Evolutionary conservation across 2,329 filamentous ascomycete species (phyloP).

Genomic region (Fusarium staphyleae): DNA sequence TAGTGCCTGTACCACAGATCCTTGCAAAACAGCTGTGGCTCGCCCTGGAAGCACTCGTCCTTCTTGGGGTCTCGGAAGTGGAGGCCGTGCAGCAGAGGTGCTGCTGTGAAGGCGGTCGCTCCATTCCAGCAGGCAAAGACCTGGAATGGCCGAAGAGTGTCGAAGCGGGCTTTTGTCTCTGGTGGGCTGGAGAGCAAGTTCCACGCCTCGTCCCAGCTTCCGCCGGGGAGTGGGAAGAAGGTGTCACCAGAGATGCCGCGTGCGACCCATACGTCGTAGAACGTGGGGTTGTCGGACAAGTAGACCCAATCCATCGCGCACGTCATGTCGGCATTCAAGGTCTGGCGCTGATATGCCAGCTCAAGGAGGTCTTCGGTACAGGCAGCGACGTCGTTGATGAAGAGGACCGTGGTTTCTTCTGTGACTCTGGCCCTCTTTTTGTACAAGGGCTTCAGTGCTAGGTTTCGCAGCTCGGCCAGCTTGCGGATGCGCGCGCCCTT

Average conservation of each 20-base stretch:
- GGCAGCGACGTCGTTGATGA: constrained; percentile 61
- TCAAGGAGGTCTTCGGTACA: constrained; percentile 66
- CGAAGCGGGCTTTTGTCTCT: constrained; percentile 46
- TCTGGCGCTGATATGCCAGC: constrained; percentile 56
- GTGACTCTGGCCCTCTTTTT: constrained; percentile 37
- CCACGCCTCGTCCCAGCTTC: constrained; percentile 57
- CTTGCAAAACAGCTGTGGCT: constrained; percentile 63
- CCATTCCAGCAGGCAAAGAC: constrained; percentile 70
- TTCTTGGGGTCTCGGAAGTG: constrained; percentile 51
- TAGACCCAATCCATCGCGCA: constrained; percentile 67
- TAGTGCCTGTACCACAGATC: constrained; percentile 60
- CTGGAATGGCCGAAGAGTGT: constrained; percentile 57
- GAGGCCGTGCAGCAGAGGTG: constrained; percentile 53
- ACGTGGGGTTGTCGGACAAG: constrained; percentile 53
- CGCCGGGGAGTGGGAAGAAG: constrained; percentile 62
- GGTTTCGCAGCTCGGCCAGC: constrained; percentile 60
- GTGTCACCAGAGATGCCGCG: constrained; percentile 60
- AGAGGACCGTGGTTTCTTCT: constrained; percentile 55
- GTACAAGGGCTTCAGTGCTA: constrained; percentile 57
- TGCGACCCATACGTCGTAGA: constrained; percentile 66
- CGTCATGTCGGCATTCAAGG: constrained; percentile 60
- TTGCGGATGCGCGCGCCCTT: constrained; percentile 53
- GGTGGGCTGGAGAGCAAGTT: constrained; percentile 61
- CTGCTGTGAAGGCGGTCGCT: constrained; percentile 57
- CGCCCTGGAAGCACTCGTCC: constrained; percentile 60